These are phyloP conservation scores for Ophiostoma sp. DNA, from an alignment of 2,329 filamentous ascomycete genomes.

Conservation along the genomic window DNA sequence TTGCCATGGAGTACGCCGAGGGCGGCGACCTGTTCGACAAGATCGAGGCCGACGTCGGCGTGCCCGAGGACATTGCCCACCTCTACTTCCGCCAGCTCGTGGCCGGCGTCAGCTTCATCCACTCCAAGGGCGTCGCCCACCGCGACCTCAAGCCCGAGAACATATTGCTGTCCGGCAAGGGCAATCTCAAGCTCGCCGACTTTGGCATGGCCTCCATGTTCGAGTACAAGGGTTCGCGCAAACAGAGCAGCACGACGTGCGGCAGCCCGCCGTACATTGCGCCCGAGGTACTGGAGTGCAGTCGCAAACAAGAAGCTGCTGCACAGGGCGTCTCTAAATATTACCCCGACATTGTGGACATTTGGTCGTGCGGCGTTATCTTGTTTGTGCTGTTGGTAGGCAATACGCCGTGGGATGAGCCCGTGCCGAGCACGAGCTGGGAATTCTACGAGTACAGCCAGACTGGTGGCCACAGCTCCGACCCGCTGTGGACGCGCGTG, in stretches of 20 bases:
- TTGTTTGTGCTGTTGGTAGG: slow-evolving; percentile 91
- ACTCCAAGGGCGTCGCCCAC: slow-evolving; percentile 91
- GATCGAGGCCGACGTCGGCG: slow-evolving; percentile 94
- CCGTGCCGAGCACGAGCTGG: slow-evolving; percentile 69
- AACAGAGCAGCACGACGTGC: slow-evolving; percentile 82
- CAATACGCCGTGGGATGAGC: slow-evolving; percentile 97
- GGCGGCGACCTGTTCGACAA: slow-evolving; percentile 98
- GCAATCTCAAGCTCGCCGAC: slow-evolving; percentile 89
- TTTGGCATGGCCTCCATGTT: slow-evolving; percentile 96
- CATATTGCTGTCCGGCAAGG: slow-evolving; percentile 77
- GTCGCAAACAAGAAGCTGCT: slow-evolving; percentile 27
- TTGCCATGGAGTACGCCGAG: slow-evolving; percentile 94
- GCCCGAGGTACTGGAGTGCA: slow-evolving; percentile 70
- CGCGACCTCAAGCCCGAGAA: slow-evolving; percentile 93
- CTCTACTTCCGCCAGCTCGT: slow-evolving; percentile 93
- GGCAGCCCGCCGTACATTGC: slow-evolving; percentile 97
- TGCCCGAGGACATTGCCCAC: slow-evolving; percentile 91
- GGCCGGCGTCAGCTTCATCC: slow-evolving; percentile 87
- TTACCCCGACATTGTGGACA: slow-evolving; percentile 74
- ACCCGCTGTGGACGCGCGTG: slow-evolving; percentile 78
- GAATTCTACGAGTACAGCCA: slow-evolving; percentile 85
- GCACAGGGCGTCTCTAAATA: slow-evolving; percentile 48
- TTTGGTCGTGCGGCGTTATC: slow-evolving; percentile 98
- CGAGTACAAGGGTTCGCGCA: slow-evolving; percentile 76
- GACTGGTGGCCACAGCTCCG: slow-evolving; percentile 72